A percentile compares a stretch with the other conserved stretches of the same genome.
Evolutionary conservation across 2,329 filamentous ascomycete genomes (phyloP).

Genomic region (Aspergillus calidoustus): DNA sequence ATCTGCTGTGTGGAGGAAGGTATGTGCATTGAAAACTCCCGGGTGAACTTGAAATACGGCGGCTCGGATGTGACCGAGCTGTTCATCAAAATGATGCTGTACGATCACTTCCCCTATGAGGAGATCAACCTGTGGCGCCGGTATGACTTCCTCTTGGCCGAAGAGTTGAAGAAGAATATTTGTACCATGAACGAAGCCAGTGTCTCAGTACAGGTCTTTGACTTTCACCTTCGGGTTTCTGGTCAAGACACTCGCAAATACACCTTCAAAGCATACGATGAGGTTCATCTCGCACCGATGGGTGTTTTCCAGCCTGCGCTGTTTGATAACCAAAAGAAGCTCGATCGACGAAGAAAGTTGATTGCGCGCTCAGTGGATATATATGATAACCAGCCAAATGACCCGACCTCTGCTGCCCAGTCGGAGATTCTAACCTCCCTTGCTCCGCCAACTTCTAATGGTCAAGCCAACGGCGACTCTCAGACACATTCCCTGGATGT

Average conservation of each 20-base stretch:
- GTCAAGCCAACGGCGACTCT: conserved; percentile 45
- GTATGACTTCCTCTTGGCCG: conserved; percentile 90
- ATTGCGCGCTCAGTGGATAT: conserved; percentile 89
- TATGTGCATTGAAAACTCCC: conserved; percentile 90
- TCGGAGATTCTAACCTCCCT: conserved; percentile 64
- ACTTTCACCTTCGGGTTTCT: conserved; percentile 87
- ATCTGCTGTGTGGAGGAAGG: conserved; percentile 97
- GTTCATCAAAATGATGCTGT: conserved; percentile 97
- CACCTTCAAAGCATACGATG: conserved; percentile 95
- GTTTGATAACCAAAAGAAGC: conserved; percentile 82
- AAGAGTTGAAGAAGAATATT: conserved; percentile 92
- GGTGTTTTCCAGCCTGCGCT: conserved; percentile 89
- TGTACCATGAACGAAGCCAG: conserved; percentile 90
- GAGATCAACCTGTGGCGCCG: conserved; percentile 90
- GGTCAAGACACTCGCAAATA: conserved; percentile 92
- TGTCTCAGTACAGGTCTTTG: conserved; percentile 83
- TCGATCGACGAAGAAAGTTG: conserved; percentile 77
- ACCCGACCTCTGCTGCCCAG: conserved; percentile 85
- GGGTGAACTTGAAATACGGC: conserved; percentile 92
- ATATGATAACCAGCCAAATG: conserved; percentile 91
- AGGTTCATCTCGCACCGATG: conserved; percentile 91
- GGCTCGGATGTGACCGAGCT: conserved; percentile 91
- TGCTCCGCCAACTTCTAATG: conserved; percentile 43
- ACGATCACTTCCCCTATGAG: conserved; percentile 91
- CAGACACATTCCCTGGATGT: conserved; percentile 33